Evolutionary conservation across 2,329 filamentous ascomycete genomes (phyloP).

Genomic region (Aureobasidium sp.): DNA sequence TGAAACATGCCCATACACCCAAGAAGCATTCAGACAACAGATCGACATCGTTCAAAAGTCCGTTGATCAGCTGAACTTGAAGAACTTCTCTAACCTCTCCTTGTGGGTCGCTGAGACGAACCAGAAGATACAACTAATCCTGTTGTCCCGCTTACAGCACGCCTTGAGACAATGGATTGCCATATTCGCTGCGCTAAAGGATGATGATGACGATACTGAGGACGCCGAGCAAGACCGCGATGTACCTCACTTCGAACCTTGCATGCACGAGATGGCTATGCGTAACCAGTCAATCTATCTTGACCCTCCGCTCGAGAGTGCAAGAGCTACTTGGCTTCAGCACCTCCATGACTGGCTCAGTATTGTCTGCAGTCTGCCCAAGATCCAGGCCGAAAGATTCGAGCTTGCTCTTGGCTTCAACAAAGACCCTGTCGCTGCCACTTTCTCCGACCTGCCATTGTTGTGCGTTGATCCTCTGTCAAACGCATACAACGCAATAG

Average conservation of each 20-base stretch:
- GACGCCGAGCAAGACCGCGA: slow-evolving; percentile 39
- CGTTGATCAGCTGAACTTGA: slow-evolving; percentile 92
- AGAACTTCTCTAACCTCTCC: slow-evolving; percentile 88
- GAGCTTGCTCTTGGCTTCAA: slow-evolving; percentile 70
- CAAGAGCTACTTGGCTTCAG: slow-evolving; percentile 85
- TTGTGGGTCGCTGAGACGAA: slow-evolving; percentile 90
- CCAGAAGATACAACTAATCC: slow-evolving; percentile 68
- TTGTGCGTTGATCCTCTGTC: slow-evolving; percentile 74
- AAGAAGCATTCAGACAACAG: slow-evolving; percentile 68
- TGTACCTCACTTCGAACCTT: slow-evolving; percentile 59
- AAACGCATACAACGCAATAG: slow-evolving; percentile 74
- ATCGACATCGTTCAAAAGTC: slow-evolving; percentile 82
- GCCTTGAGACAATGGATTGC: slow-evolving; percentile 84
- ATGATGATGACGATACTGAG: slow-evolving; percentile 25
- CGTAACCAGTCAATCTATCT: slow-evolving; percentile 96
- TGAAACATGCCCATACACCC: slow-evolving; percentile 74
- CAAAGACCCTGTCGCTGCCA: slow-evolving; percentile 53
- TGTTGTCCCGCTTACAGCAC: slow-evolving; percentile 74
- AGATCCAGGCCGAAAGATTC: slow-evolving; percentile 91
- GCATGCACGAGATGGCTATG: slow-evolving; percentile 93
- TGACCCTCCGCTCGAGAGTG: slow-evolving; percentile 86
- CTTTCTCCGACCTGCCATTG: slow-evolving; percentile 78
- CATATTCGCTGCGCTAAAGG: slow-evolving; percentile 60
- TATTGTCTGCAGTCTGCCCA: slow-evolving; percentile 82
- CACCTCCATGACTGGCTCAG: slow-evolving; percentile 93